These are phyloP conservation scores for Colletotrichum lentis DNA, from an alignment of 2,329 filamentous ascomycete genomes.

Conservation along the genomic window DNA sequence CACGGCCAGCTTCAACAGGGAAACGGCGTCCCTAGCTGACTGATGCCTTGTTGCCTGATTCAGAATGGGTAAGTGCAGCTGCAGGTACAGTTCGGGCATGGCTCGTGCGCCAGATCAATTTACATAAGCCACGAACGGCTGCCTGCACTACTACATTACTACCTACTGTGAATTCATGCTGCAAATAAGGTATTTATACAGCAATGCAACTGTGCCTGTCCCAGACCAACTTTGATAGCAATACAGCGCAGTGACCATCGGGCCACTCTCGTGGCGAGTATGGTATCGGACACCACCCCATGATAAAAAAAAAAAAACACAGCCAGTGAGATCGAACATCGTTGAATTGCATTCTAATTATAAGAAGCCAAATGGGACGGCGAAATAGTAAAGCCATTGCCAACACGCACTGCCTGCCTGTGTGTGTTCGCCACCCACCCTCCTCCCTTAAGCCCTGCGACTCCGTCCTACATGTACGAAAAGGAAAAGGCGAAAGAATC, in stretches of 20 bases:
- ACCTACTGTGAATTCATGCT: background rate
- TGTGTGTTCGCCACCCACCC: constrained; percentile 13
- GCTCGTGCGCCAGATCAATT: background rate
- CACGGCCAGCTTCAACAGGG: constrained; percentile 43
- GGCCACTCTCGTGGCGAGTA: background rate
- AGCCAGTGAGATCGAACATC: background rate
- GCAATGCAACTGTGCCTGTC: background rate
- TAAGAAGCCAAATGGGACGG: background rate
- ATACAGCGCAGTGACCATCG: background rate
- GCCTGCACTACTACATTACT: background rate
- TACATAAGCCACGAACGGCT: background rate
- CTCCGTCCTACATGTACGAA: constrained; percentile 17
- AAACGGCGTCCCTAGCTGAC: constrained; percentile 38
- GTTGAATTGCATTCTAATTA: constrained; percentile 6
- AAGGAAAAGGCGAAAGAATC: background rate
- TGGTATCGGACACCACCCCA: background rate
- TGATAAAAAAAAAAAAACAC: too few relatives aligned
- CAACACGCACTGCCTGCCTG: background rate
- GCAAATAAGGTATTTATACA: too few relatives aligned
- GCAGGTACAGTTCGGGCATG: constrained; percentile 30
- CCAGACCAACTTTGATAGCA: too few relatives aligned
- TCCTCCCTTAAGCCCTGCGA: constrained; percentile 7
- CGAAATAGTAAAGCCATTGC: background rate
- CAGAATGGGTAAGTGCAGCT: constrained; percentile 16
- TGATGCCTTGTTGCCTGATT: constrained; percentile 39